Base-by-base conservation (phyloP, 1,139 yeast species). In the Hansenula sp. region DNA sequence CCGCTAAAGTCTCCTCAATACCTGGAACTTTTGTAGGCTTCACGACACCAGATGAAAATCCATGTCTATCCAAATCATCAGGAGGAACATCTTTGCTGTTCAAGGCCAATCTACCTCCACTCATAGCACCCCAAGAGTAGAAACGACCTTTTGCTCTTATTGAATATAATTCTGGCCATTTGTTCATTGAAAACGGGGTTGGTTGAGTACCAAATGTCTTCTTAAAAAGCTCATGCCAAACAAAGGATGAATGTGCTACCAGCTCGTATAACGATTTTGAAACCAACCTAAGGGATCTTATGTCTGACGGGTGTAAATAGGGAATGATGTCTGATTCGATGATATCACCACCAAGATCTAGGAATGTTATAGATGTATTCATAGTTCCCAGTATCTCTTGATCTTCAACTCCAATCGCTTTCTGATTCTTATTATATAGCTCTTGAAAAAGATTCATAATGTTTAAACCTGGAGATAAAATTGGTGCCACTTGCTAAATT, bases 41-140 rank as follows among this genome's bases (percentile, higher is more conserved):
- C 46, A 65, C 68, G 1, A 78, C 71, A 4, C 72, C 71, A 41
- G 58, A 54, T 37, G 61, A 60, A 37, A 65, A 60, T 2, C 68
- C 55, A 10, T 52, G 46, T 8, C 61, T 54, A 5, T 63, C 49
- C 13, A 67, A 52, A 50, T 69, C 60, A n/a, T 59, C 61, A 11
- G 46, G 48, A 5, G 71, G 66, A 8, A 68, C 53, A 17, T 60
- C 61, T 21, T 58, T 51, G 10, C 60, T 53, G 2, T 60, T 55
- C 0, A 67, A 76, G 0, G 93, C 94, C 40, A 85, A 64, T 36
- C 93, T 61, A 2, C 83, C 84, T 40, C 70, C 67, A 28, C 63
- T 63, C 7, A 74, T 57, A 15, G 74, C 63, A 1, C 90, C 88
- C 94, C 94, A 84, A 0, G 88, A 79, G 51, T 68, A 76, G 4